Evolutionary conservation across 2,329 filamentous ascomycete genomes (phyloP).

Genomic region (Mycogone perniciosa): DNA sequence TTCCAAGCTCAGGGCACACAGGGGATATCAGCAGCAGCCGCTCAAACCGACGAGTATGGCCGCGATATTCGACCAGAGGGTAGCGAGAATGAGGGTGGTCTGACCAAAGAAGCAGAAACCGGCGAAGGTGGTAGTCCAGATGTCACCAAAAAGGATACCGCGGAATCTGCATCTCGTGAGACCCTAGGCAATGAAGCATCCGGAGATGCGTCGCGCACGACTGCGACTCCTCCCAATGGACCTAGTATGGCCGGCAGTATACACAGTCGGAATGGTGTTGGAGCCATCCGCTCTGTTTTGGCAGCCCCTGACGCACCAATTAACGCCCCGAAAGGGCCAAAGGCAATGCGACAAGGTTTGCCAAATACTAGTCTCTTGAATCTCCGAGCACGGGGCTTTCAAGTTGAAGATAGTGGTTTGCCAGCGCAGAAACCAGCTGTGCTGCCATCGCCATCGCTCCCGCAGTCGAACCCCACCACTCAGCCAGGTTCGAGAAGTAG

Average conservation of each 20-base stretch:
- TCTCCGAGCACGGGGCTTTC: constrained; percentile 48
- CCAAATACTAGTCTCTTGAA: constrained; percentile 74
- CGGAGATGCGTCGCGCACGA: constrained; percentile 14
- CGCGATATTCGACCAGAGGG: constrained; percentile 24
- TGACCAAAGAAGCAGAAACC: constrained; percentile 5
- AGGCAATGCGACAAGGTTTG: constrained; percentile 86
- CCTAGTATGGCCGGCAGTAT: constrained; percentile 14
- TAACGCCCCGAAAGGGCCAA: constrained; percentile 84
- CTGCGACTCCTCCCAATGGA: constrained; percentile 15
- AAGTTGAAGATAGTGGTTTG: constrained; percentile 37
- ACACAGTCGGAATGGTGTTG: constrained; percentile 17
- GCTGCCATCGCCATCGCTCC: constrained; percentile 7
- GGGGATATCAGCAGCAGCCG: constrained; percentile 22
- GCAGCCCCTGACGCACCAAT: constrained; percentile 42
- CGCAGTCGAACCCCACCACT: constrained; percentile 14
- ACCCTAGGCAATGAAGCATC: constrained; percentile 24
- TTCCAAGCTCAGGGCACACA: constrained; percentile 15
- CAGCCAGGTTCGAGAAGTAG: constrained; percentile 40
- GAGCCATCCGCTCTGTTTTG: constrained; percentile 27
- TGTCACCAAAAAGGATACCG: constrained; percentile 18
- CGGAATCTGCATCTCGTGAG: constrained; percentile 24
- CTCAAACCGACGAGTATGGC: constrained; percentile 34
- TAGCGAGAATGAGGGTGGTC: neutral
- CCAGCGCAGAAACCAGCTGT: constrained; percentile 19
- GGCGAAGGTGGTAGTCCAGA: constrained; percentile 13